Conservation (phyloP, 73 alveolate species). For the Tetrahymena borealis region DNA sequence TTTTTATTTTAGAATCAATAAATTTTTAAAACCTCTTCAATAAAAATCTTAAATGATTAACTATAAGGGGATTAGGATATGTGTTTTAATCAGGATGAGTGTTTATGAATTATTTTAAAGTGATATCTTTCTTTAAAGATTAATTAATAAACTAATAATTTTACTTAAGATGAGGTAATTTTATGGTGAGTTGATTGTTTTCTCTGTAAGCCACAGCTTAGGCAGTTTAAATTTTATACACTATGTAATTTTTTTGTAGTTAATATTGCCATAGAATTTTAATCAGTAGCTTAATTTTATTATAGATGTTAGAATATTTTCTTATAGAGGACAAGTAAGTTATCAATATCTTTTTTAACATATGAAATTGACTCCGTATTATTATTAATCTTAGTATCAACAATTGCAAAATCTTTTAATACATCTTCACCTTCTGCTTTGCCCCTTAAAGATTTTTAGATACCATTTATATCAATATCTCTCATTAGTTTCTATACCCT, state of each 20-base stretch:
- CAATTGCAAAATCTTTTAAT: neutral
- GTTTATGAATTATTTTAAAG: too few species aligned
- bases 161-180: neutral
- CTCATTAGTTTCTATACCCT: neutral
- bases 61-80: too few species aligned
- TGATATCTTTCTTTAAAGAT: too few species aligned
- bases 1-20: too few species aligned
- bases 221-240: neutral
- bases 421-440: neutral
- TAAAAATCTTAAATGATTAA: too few species aligned
- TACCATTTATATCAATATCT: neutral
- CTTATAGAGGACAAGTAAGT: neutral
- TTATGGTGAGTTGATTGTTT: neutral
- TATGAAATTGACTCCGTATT: neutral
- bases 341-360: neutral
- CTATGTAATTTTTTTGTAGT: neutral
- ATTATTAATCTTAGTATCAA: neutral
- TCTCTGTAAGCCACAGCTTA: neutral
- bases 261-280: neutral
- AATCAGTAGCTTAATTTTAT: neutral
- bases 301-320: neutral
- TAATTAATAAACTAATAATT: neutral
- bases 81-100: too few species aligned
- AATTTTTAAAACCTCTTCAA: too few species aligned
- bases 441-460: neutral